Conservation (phyloP, 192 early-diverging fungal species). For the Diversispora eburnea region DNA sequence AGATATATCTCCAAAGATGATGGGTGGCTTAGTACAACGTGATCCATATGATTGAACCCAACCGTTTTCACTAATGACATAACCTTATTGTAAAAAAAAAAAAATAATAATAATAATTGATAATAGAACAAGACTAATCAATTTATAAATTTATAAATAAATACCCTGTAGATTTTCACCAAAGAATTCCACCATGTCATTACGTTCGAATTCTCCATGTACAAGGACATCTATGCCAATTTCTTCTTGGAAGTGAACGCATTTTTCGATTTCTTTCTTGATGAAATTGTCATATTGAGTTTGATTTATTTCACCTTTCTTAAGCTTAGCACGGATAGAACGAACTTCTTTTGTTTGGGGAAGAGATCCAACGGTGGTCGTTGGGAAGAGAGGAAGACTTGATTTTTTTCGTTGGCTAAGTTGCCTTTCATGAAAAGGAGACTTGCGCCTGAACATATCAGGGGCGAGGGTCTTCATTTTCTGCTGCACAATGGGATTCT, state of each 20-base stretch:
- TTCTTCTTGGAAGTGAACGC: conserved; percentile 86
- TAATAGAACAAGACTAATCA: neutral
- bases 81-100: conserved; percentile 30
- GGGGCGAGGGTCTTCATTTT: conserved; percentile 63
- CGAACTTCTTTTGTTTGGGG: conserved; percentile 98
- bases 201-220: conserved; percentile 97
- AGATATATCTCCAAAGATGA: conserved; percentile 95
- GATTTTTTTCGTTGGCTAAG: conserved; percentile 68
- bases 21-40: conserved; percentile 94
- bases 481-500: conserved; percentile 76
- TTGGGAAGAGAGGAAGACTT: conserved; percentile 88
- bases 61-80: conserved; percentile 92
- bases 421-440: conserved; percentile 69
- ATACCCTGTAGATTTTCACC: conserved; percentile 85
- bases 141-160: neutral
- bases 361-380: conserved; percentile 98
- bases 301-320: conserved; percentile 70
- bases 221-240: conserved; percentile 92
- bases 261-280: conserved; percentile 77
- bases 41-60: conserved; percentile 98
- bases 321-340: conserved; percentile 83
- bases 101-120: no score
- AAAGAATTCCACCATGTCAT: conserved; percentile 96
- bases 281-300: conserved; percentile 79
- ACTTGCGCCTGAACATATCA: conserved; percentile 71